Base-by-base conservation (phyloP, 2,329 filamentous ascomycete genomes). In the Domatiomyces catenatus region DNA sequence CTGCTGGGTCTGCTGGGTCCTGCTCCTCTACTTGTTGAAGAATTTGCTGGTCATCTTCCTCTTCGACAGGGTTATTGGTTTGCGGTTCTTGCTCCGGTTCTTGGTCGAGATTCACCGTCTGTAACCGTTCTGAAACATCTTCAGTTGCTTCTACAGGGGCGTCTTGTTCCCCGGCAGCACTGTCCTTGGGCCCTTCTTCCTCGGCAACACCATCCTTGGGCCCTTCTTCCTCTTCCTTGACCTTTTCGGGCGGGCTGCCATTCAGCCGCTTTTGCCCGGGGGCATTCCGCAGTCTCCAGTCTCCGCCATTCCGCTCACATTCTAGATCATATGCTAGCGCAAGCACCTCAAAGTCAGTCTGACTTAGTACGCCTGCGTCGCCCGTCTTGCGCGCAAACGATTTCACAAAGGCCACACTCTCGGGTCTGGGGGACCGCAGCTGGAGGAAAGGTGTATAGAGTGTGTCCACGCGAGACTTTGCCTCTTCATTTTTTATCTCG, bases 301-400 rank as follows among this genome's bases (percentile, higher is more conserved):
- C 82, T 1, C 89, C 89, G n/a, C 81, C 80, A 64, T 94, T 93
- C 52, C 82, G 74, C 71, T 96, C 89, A 61, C 86, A 84, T 61
- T 96, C 90, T n/a, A 96, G 65, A 65, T 98, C 92, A 65, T 96
- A 96, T 1, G 87, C 84, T 50, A 98, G 71, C 7, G 90, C 92
- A 62, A 96, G 72, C 42, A 98, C 76, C 59, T 93, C 84, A 54
- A 96, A 72, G 79, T 98, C 92, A 1, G 88, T 84, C 63, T 77
- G 80, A 68, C 89, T 95, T 52, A 98, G 71, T 0, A 95, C 90
- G 8, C 84, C 79, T 55, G 89, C 75, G 66, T 98, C 92, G 50
- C 92, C 92, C 0, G 92, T 96, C 64, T 81, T 84, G 50, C 86
- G 79, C 44, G 92, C 86, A 71, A 96, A 96, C 52, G 86, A 84